These are phyloP conservation scores for Mortierella antarctica DNA, from an alignment of 192 early-diverging fungal genomes.

Conservation along the genomic window DNA sequence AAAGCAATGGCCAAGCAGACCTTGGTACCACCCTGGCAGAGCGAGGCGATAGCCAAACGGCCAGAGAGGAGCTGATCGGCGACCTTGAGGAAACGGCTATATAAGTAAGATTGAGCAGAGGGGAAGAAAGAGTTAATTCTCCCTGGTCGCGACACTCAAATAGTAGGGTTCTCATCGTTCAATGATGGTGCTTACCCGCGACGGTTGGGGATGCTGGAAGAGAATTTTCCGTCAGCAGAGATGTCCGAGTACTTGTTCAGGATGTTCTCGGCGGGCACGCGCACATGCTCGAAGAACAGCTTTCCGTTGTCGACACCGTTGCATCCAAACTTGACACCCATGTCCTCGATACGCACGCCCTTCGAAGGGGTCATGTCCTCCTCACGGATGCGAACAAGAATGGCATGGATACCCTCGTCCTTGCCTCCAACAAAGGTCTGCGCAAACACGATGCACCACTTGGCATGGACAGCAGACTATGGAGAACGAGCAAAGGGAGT, in stretches of 20 bases:
- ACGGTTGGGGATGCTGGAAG: conserved; percentile 63
- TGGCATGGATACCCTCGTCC: conserved; percentile 78
- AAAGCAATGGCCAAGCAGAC: conserved; percentile 72
- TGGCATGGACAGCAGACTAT: conserved; percentile 72
- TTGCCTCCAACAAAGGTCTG: conserved; percentile 77
- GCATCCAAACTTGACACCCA: conserved; percentile 77
- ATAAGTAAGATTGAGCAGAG: too few relatives aligned
- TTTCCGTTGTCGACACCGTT: conserved; percentile 85
- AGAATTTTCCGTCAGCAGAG: conserved; percentile 65
- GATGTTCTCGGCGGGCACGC: conserved; percentile 72
- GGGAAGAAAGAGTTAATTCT: too few relatives aligned
- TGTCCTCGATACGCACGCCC: conserved; percentile 79
- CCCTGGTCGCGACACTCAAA: too few relatives aligned
- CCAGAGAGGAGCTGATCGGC: conserved; percentile 82
- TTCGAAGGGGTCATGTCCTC: conserved; percentile 71
- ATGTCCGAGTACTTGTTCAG: conserved; percentile 77
- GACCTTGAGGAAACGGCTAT: conserved; percentile 78
- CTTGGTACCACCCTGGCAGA: conserved; percentile 77
- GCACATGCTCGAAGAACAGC: conserved; percentile 62
- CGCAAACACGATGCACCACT: conserved; percentile 80
- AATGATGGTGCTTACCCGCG: conserved; percentile 52
- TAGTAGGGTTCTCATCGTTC: neutral
- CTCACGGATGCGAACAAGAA: conserved; percentile 79
- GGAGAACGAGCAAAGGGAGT: neutral
- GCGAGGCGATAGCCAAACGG: conserved; percentile 74